Base-by-base conservation (phyloP, 768 basidiomycete genomes). In the Cystobasidium ongulense region DNA sequence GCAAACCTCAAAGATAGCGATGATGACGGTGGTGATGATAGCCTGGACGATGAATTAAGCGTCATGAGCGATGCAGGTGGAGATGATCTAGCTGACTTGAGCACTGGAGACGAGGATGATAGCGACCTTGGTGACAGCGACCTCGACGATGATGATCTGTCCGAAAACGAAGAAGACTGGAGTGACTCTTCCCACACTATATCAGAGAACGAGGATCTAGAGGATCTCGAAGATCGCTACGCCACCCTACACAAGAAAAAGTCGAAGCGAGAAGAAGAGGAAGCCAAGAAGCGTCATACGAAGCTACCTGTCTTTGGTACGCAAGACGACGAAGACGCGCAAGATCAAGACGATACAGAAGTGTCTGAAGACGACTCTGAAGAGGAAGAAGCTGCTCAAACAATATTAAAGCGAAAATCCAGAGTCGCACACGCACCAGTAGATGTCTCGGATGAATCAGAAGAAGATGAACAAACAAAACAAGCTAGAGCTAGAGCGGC, bases 31-130 rank as follows among this genome's bases (percentile, higher is more conserved):
- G 54, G 61, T 35, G 75, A 62, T 50, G 63, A 66, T 65, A 43
- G 36, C 25, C 46, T 74, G 23, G 74, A 75, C 38, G 75, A 75
- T 43, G 74, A 72, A 29, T 25, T 72, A 2, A 73, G 75, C 38
- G 50, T 75, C 62, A 75, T 72, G 70, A 72, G 62, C 29, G 65
- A 61, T 21, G 53, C 18, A 8, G 50, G n/a, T 4, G 43, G 66
- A 70, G 17, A 61, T 35, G 53, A 39, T 52, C 64, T 59, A 5
- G 53, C 63, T 52, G 53, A 68, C 27, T 29, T 35, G 66, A 41
- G 43, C 31, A 4, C 31, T 10, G 66, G 21, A 3, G 36, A 5
- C 7, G 41, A 33, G 15, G 41, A 68, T 52, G 54, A 39, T 39
- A 39, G 36, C n/a, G 59, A 73, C 13, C 13, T 33, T 66, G 38